Conservation (phyloP, 2,329 filamentous ascomycete species). For the Talaromyces sp. region DNA sequence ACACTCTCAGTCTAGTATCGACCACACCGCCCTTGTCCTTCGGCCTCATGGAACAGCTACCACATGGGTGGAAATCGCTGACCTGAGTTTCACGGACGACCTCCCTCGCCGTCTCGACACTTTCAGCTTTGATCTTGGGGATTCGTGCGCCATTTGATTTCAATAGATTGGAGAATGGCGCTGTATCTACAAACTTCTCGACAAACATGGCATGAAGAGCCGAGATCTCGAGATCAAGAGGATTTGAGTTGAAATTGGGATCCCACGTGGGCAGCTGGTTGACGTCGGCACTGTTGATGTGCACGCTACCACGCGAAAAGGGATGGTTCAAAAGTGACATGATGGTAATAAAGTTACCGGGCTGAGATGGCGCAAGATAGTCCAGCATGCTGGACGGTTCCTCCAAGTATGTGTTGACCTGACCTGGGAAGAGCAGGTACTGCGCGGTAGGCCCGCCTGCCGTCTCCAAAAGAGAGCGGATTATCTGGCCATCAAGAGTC, state of each 20-base stretch:
- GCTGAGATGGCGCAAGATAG: not conserved
- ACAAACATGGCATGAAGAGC: conserved; percentile 11
- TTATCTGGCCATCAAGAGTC: not conserved
- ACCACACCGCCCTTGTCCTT: conserved; percentile 32
- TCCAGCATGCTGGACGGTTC: not conserved
- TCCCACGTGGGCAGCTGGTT: not conserved
- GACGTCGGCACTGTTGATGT: conserved; percentile 8
- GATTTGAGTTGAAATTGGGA: conserved; percentile 6
- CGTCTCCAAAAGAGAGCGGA: not conserved
- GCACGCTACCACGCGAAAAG: conserved; percentile 17
- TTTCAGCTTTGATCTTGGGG: conserved; percentile 8
- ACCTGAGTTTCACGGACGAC: conserved; percentile 47
- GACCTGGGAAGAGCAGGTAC: conserved; percentile 14
- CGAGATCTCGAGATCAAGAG: conserved; percentile 14
- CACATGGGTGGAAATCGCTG: conserved; percentile 39
- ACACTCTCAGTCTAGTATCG: conserved; percentile 27
- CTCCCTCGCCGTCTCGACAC: conserved; percentile 19
- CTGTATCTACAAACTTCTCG: conserved; percentile 11
- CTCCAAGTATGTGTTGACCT: conserved; percentile 4
- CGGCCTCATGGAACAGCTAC: conserved; percentile 34
- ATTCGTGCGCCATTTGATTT: conserved; percentile 15
- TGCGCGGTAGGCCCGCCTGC: conserved; percentile 13
- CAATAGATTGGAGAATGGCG: conserved; percentile 14
- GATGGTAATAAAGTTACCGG: conserved; percentile 16
- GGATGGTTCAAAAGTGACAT: conserved; percentile 15